phyloP scores from a whole-genome alignment of 2,329 filamentous ascomycete genomes.

The Alternaria sp. region DNA sequence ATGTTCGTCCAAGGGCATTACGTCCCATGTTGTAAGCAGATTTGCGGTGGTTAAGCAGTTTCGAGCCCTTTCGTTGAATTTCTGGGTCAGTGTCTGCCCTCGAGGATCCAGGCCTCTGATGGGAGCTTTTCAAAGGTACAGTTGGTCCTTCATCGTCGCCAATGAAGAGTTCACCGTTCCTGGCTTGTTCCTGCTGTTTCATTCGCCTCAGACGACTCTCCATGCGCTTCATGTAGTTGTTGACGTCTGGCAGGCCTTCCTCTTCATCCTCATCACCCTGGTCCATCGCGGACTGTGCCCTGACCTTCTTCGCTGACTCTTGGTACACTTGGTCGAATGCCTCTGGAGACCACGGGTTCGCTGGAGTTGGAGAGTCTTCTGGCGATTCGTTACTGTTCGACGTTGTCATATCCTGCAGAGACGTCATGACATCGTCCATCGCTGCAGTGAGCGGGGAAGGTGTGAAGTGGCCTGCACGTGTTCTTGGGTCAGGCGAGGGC shows the following conservation, averaged over 20 bases:
- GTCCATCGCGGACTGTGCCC: slow-evolving; percentile 75
- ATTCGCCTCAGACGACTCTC: slow-evolving; percentile 78
- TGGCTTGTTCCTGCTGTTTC: slow-evolving; percentile 58
- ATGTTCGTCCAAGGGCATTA: slow-evolving; percentile 74
- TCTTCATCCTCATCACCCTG: slow-evolving; percentile 61
- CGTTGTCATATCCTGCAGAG: slow-evolving; percentile 82
- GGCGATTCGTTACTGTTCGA: slow-evolving; percentile 58
- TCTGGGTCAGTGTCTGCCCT: slow-evolving; percentile 36
- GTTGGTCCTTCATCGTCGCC: slow-evolving; percentile 56
- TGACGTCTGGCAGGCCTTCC: slow-evolving; percentile 72
- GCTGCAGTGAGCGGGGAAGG: slow-evolving; percentile 91
- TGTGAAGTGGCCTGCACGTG: slow-evolving; percentile 59
- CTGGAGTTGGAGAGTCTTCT: slow-evolving; percentile 62
- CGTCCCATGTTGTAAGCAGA: slow-evolving; percentile 80
- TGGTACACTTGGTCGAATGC: slow-evolving; percentile 70
- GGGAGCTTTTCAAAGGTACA: slow-evolving; percentile 64
- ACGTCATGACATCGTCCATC: slow-evolving; percentile 98
- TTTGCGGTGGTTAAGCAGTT: slow-evolving; percentile 65
- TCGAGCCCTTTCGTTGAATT: slow-evolving; percentile 39
- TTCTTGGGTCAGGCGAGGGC: slow-evolving; percentile 64
- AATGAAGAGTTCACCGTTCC: slow-evolving; percentile 59
- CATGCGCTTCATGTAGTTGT: slow-evolving; percentile 91
- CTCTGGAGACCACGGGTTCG: slow-evolving; percentile 89
- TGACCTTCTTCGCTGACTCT: slow-evolving; percentile 48
- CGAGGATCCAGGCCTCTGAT: slow-evolving; percentile 51